phyloP scores from a whole-genome alignment of 2,329 filamentous ascomycete species.

The Pestalotiopsis sp. region DNA sequence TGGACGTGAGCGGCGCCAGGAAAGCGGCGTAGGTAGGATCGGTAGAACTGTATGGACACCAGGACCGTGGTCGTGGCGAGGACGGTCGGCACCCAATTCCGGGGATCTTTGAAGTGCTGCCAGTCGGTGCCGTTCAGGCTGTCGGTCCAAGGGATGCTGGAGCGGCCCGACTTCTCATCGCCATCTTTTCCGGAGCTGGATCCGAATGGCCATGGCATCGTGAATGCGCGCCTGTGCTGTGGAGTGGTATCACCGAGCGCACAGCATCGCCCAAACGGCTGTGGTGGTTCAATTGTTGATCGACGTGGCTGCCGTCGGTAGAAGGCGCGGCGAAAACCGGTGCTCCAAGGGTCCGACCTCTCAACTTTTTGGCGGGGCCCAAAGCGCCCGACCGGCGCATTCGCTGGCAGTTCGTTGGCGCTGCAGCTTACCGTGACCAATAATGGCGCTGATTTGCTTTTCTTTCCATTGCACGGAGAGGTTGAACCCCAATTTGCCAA shows the following conservation, averaged over 20 bases:
- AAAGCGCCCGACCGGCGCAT: not conserved
- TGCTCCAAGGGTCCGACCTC: not conserved
- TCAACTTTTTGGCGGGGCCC: conserved; percentile 1
- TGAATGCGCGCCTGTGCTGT: conserved; percentile 19
- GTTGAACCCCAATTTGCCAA: too few species aligned
- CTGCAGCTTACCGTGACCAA: not conserved
- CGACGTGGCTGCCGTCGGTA: not conserved
- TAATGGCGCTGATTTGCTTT: not conserved
- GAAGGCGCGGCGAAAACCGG: conserved; percentile 1
- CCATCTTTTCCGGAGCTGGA: conserved; percentile 21
- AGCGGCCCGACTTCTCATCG: conserved; percentile 33
- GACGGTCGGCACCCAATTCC: conserved; percentile 55
- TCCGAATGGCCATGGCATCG: conserved; percentile 35
- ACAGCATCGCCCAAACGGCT: conserved; percentile 2
- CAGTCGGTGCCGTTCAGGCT: conserved; percentile 52
- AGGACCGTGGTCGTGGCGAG: conserved; percentile 59
- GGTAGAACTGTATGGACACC: conserved; percentile 63
- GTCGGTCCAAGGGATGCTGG: conserved; percentile 41
- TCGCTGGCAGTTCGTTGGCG: not conserved
- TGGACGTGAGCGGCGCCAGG: conserved; percentile 76
- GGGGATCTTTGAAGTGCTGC: conserved; percentile 56
- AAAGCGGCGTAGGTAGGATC: conserved; percentile 80
- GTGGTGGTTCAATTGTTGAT: not conserved
- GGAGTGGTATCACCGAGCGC: conserved; percentile 10
- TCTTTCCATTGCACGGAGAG: too few species aligned